Evolutionary conservation across 331 rosid genomes (phyloP).

Genomic region (Dryas integrifolia): DNA sequence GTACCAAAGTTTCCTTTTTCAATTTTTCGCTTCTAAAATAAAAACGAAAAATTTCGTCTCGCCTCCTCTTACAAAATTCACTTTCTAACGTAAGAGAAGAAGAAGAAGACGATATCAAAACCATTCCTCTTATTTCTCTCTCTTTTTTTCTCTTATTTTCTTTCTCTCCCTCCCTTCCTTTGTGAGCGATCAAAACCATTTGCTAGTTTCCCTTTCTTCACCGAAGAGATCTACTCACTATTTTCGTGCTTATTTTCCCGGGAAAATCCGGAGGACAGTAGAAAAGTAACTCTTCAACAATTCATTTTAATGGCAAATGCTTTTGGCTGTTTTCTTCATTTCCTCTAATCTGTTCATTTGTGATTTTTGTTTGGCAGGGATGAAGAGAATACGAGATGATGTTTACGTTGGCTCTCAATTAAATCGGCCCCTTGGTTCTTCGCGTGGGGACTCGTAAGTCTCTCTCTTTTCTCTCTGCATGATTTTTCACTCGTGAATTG

Average conservation of each 20-base stretch:
- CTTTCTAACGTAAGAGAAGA: conserved; percentile 9
- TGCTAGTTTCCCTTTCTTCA: conserved; percentile 5
- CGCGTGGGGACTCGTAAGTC: conserved; percentile 69
- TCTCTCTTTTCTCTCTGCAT: not conserved
- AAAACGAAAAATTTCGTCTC: conserved; percentile 4
- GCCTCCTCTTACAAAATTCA: conserved; percentile 9
- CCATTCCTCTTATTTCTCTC: conserved; percentile 14
- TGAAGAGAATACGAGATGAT: conserved; percentile 76
- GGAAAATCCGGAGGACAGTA: too few species aligned
- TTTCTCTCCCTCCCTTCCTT: not conserved
- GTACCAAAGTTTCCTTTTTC: conserved; percentile 19
- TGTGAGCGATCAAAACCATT: conserved; percentile 48
- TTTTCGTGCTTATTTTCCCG: conserved; percentile 17
- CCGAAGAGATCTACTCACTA: conserved; percentile 33
- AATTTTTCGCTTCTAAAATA: not conserved
- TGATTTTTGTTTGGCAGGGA: conserved; percentile 33
- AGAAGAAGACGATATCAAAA: conserved; percentile 7
- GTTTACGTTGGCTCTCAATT: conserved; percentile 49
- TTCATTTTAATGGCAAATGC: conserved; percentile 7
- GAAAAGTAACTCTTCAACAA: conserved; percentile 24
- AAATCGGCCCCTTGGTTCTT: conserved; percentile 60
- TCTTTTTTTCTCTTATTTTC: not conserved
- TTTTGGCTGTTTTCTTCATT: conserved; percentile 11
- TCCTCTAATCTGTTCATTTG: conserved; percentile 20
- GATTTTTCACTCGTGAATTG: conserved; percentile 21